Evolutionary conservation across 2,329 filamentous ascomycete species (phyloP), one percentile per base, ranked within the genome.

Genomic region (Aspergillus pseudoviridinutans): DNA sequence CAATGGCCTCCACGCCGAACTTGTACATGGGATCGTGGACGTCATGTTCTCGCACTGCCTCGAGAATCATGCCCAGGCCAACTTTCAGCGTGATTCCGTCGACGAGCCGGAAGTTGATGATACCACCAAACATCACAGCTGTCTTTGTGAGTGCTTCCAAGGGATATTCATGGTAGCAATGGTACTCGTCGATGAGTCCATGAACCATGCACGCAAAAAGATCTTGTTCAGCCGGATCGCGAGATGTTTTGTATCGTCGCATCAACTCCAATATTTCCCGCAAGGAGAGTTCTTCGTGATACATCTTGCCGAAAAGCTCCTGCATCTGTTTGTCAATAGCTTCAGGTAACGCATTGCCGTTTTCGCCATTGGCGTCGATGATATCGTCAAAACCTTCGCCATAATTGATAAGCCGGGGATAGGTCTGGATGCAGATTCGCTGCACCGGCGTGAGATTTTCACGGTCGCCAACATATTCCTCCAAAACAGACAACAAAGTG

Each of bases 141-240:
- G 94, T 99, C 10, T 93, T 97, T 7, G 93, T 93, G 52, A 99
- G 79, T 5, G 94, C 94, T 69, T 97, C 93, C n/a, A 97, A 81
- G 0, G 95, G 95, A 73, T 99, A 99, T 68, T 95, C 92, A 44
- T 89, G 86, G 71, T 97, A 99, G 69, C 96, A 95, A 55, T 88
- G 88, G 72, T 97, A 99, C 77, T 99, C 94, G 67, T 99, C 94
- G 66, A 99, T 97, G 3, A 99, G 80, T 0, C 94, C 94, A 68
- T 97, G 92, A 38, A 99, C 96, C 92, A 99, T 99, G 77, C 93
- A 97, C 14, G 93, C 90, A 71, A 99, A 99, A 6, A 97, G 84
- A 71, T 99, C 94, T 72, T 97, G 94, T 59, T 97, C 91, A 17
- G 88, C 79, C 1, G 91, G 83, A 59, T 94, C 89, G 50, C 86